Evolutionary conservation across 2,329 filamentous ascomycete genomes (phyloP), one percentile per base, ranked within the genome.

Genomic region (Phaeosphaeriaceae sp.): DNA sequence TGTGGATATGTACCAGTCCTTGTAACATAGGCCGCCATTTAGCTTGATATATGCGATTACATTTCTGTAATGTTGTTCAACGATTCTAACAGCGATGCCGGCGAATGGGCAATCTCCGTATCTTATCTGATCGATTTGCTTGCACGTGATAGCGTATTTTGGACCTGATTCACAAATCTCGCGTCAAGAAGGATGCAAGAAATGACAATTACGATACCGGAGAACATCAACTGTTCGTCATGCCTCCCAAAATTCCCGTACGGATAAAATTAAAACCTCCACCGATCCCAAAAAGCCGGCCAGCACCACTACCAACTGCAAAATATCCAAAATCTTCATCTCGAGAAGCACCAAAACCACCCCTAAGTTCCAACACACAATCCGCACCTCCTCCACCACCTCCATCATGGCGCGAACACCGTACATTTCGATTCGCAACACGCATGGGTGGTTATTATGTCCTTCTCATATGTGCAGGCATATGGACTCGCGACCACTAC

Each of bases 401-500:
- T n/a, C n/a, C n/a, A n/a, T n/a, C n/a, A n/a, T n/a, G n/a, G n/a
- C n/a, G n/a, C n/a, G n/a, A n/a, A n/a, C n/a, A n/a, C n/a, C n/a
- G n/a, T n/a, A n/a, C n/a, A n/a, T n/a, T n/a, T n/a, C n/a, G n/a
- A n/a, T n/a, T n/a, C n/a, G n/a, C n/a, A n/a, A n/a, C n/a, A n/a
- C n/a, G n/a, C 32, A 55, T 50, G 29, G 46, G 42, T 39, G 15
- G n/a, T 53, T 47, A 33, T 9, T 11, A 13, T 9, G 17, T 66
- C 34, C 39, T 61, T 37, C 44, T 51, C 0, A 20, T 61, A 21
- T 58, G 48, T 44, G 43, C 40, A 20, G 26, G 66, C 44, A 41
- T 66, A 41, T 64, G 68, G 50, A n/a, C 76, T 45, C 76, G 76
- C 55, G 76, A 79, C 66, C 61, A 75, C 49, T 33, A 73, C 46